Conservation (phyloP, 352 stramenopile genomes). For the Globisporangium radiosum region DNA sequence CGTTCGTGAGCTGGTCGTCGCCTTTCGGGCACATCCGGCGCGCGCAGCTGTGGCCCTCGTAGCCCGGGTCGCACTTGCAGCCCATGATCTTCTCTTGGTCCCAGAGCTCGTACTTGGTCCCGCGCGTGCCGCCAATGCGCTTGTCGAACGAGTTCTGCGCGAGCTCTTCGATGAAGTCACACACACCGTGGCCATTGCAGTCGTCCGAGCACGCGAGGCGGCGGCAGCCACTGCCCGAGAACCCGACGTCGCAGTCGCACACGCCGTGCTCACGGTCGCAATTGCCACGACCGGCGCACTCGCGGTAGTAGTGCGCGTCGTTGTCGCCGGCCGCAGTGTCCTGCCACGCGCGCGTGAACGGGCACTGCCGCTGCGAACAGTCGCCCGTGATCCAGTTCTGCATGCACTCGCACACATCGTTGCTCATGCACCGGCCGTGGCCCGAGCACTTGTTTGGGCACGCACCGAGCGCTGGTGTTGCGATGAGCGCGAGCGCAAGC, state of each 20-base stretch:
- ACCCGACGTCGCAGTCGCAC: conserved; percentile 60
- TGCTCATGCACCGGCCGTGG: conserved; percentile 72
- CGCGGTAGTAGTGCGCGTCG: conserved; percentile 61
- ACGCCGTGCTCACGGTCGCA: conserved; percentile 66
- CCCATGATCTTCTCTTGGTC: conserved; percentile 79
- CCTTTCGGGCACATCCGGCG: conserved; percentile 76
- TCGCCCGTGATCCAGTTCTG: conserved; percentile 63
- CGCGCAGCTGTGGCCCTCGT: conserved; percentile 52
- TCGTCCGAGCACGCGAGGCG: conserved; percentile 34
- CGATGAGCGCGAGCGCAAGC: conserved; percentile 24
- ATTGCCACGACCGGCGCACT: conserved; percentile 67
- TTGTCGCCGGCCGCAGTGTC: conserved; percentile 31
- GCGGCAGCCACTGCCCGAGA: conserved; percentile 60
- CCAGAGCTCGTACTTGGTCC: conserved; percentile 43
- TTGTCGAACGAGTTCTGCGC: conserved; percentile 37
- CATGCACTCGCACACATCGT: conserved; percentile 79
- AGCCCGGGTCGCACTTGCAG: conserved; percentile 43
- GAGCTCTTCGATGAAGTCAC: conserved; percentile 49
- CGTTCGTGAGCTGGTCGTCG: conserved; percentile 66
- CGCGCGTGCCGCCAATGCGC: conserved; percentile 20
- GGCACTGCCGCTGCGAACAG: conserved; percentile 34
- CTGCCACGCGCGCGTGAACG: conserved; percentile 38
- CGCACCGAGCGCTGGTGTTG: conserved; percentile 16
- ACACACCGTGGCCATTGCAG: conserved; percentile 43
- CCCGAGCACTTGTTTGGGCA: conserved; percentile 86